phyloP scores from a whole-genome alignment of 1,284 basidiomycete genomes.

The Phaffia rhodozyma region DNA sequence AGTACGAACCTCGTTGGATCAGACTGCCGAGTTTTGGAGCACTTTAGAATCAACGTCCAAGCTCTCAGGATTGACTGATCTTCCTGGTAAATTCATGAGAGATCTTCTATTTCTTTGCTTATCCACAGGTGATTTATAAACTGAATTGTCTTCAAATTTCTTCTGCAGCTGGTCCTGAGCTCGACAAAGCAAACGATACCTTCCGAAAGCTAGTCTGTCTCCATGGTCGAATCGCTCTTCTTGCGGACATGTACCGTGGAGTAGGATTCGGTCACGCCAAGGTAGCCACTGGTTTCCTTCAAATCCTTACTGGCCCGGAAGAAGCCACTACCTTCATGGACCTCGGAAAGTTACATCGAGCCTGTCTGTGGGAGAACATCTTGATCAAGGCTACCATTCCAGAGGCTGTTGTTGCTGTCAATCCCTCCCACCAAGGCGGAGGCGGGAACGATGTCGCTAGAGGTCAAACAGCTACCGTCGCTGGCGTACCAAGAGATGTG shows the following conservation, averaged over 20 bases:
- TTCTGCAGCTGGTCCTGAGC: conserved; percentile 39
- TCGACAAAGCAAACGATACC: conserved; percentile 46
- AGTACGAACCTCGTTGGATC: conserved; percentile 56
- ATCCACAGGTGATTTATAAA: not conserved
- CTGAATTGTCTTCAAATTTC: conserved; percentile 18
- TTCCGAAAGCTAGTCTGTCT: conserved; percentile 70
- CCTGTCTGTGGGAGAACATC: conserved; percentile 75
- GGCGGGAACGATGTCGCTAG: conserved; percentile 14
- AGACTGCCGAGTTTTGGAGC: conserved; percentile 62
- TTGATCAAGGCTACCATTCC: conserved; percentile 46
- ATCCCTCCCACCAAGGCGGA: conserved; percentile 16
- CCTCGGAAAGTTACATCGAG: conserved; percentile 72
- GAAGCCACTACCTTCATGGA: conserved; percentile 56
- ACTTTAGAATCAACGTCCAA: conserved; percentile 44
- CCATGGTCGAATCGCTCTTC: conserved; percentile 64
- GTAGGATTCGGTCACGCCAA: conserved; percentile 73
- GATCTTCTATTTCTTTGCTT: not conserved
- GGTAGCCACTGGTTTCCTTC: conserved; percentile 60
- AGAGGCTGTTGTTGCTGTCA: conserved; percentile 20
- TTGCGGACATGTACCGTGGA: conserved; percentile 81
- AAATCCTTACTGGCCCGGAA: conserved; percentile 54
- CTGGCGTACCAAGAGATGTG: conserved; percentile 18
- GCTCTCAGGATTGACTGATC: conserved; percentile 49
- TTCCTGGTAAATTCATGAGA: conserved; percentile 38
- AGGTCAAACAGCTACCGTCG: conserved; percentile 16